These are phyloP conservation scores for Neonectria faginata DNA, from an alignment of 2,329 filamentous ascomycete species.

Conservation along the genomic window DNA sequence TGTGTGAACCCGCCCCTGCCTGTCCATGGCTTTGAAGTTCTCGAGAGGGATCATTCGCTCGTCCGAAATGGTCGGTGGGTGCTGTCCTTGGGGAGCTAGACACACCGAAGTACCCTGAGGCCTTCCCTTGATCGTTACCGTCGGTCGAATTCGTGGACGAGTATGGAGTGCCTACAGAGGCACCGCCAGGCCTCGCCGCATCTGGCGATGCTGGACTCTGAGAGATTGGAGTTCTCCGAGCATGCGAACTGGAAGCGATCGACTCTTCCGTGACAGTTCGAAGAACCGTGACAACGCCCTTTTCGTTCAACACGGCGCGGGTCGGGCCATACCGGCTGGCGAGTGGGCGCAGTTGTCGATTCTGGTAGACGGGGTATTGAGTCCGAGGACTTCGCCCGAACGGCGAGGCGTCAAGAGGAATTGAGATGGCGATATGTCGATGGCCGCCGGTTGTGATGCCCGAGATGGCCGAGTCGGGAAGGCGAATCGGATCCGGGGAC, in stretches of 20 bases:
- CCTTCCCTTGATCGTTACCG: conserved; percentile 30
- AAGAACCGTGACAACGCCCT: conserved; percentile 53
- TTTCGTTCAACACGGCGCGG: conserved; percentile 49
- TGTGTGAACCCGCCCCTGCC: conserved; percentile 5
- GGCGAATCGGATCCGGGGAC: conserved; percentile 49
- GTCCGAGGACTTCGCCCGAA: conserved; percentile 50
- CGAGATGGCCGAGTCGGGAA: conserved; percentile 68
- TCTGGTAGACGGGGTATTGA: conserved; percentile 50
- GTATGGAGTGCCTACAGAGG: conserved; percentile 15
- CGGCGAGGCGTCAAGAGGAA: conserved; percentile 64
- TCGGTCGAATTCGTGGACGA: conserved; percentile 21
- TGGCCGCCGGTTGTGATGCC: conserved; percentile 65
- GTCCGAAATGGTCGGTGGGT: conserved; percentile 39
- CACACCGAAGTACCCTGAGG: conserved; percentile 39
- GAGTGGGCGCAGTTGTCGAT: conserved; percentile 29
- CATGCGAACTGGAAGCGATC: conserved; percentile 23
- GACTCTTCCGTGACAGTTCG: conserved; percentile 46
- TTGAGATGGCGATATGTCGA: conserved; percentile 71
- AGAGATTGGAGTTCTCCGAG: conserved; percentile 15
- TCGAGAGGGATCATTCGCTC: conserved; percentile 35
- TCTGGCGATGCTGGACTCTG: conserved; percentile 26
- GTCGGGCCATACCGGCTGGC: conserved; percentile 40
- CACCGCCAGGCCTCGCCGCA: conserved; percentile 19
- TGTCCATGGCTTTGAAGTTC: conserved; percentile 31
- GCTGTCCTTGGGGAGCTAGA: conserved; percentile 40